A percentile compares a stretch with the other conserved stretches of the same genome.
Evolutionary conservation across 2,329 filamentous ascomycete genomes (phyloP).

Genomic region (Neonectria magnoliae): DNA sequence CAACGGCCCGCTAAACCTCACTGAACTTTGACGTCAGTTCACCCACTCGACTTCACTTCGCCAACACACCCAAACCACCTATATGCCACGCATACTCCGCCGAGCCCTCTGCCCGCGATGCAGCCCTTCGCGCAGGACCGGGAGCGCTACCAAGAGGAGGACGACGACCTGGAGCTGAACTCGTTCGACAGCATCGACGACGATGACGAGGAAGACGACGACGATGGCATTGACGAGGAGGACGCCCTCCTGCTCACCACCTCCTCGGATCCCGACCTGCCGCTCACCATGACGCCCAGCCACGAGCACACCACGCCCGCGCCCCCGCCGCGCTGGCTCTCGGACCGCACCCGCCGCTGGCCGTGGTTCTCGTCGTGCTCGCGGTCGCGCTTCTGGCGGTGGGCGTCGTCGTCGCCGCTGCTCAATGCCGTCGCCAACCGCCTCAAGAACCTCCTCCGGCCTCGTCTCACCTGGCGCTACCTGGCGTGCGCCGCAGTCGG

Average conservation of each 20-base stretch:
- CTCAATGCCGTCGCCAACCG: conserved; percentile 19
- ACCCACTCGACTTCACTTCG: neutral
- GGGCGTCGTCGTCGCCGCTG: conserved; percentile 23
- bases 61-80: neutral
- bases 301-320: conserved; percentile 1
- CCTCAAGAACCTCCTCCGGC: conserved; percentile 38
- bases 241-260: conserved; percentile 3
- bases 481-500: conserved; percentile 41
- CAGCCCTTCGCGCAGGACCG: conserved; percentile 13
- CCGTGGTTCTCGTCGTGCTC: conserved; percentile 18
- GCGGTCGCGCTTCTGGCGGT: conserved; percentile 12
- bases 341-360: conserved; percentile 27
- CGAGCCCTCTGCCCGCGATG: conserved; percentile 20
- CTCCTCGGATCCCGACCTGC: conserved; percentile 20
- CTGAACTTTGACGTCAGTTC: neutral
- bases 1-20: neutral
- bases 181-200: conserved; percentile 13
- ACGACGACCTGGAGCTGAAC: conserved; percentile 22
- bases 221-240: conserved; percentile 7
- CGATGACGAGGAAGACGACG: neutral
- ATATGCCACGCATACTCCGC: conserved; percentile 8
- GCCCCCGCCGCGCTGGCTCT: conserved; percentile 39
- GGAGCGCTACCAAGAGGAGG: conserved; percentile 16
- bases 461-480: conserved; percentile 49
- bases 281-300: conserved; percentile 3